phyloP scores from a whole-genome alignment of 164 flowering plant species.

The Buxus sempervirens region DNA sequence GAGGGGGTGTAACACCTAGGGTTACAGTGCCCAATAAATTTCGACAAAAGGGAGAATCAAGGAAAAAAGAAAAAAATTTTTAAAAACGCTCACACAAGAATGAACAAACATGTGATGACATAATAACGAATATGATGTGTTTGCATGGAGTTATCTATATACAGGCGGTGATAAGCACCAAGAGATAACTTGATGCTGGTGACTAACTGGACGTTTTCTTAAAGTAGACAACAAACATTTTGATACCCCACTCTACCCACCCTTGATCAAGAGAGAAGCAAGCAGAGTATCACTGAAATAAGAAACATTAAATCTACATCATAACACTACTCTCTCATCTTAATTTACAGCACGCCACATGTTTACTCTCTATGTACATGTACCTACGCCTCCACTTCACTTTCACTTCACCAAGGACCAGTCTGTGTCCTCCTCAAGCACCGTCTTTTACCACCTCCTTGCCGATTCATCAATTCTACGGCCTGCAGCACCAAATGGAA shows the following conservation, averaged over 20 bases:
- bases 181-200: background rate
- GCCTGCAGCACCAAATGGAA: slow-evolving; percentile 33
- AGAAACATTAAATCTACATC: slow-evolving; percentile 11
- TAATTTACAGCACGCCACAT: slow-evolving; percentile 16
- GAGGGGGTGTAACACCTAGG: too few relatives aligned
- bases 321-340: slow-evolving; percentile 13
- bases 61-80: too few relatives aligned
- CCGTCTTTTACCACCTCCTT: slow-evolving; percentile 37
- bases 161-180: background rate
- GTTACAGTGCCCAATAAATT: too few relatives aligned
- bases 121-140: too few relatives aligned
- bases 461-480: slow-evolving; percentile 50
- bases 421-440: slow-evolving; percentile 69
- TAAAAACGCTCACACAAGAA: too few relatives aligned
- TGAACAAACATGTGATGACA: too few relatives aligned
- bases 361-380: slow-evolving; percentile 34
- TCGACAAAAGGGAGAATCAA: too few relatives aligned
- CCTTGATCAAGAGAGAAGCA: slow-evolving; percentile 11
- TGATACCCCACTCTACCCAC: background rate
- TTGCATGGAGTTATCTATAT: too few relatives aligned
- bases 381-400: slow-evolving; percentile 8
- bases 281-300: slow-evolving; percentile 12
- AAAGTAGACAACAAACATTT: background rate
- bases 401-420: slow-evolving; percentile 59
- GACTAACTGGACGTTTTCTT: background rate